Evolutionary conservation across 2,329 filamentous ascomycete species (phyloP), one percentile per base, ranked within the genome.

Genomic region (Neurospora sp.): DNA sequence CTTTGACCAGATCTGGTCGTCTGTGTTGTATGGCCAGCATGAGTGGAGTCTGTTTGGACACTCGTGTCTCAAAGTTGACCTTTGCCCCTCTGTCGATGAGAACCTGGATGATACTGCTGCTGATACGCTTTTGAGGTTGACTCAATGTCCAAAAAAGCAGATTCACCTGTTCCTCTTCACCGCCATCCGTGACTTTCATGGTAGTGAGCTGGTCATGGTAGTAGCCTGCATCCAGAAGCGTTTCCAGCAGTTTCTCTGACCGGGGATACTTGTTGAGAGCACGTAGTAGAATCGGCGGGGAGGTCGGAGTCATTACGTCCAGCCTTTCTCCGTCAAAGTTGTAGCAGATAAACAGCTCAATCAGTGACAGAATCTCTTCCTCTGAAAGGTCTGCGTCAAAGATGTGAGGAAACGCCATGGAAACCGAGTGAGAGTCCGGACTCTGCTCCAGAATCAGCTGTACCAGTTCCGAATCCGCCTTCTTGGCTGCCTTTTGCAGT

Each of bases 71-170:
- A 36, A 85, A 84, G 75, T 88, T 88, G 71, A 88, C 82, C 67
- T 88, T 89, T 68, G 86, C 87, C 67, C 84, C 75, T 72, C 82
- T 76, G 75, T 81, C 79, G n/a, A 91, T 78, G 23, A 91, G 79
- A 67, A 87, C 77, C 72, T 85, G 81, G 69, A 91, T 85, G 62
- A 90, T 79, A 4, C 80, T 77, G 40, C 85, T 87, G 77, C 87
- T 89, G 68, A 90, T 82, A 71, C 84, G 84, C 77, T 90, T 90
- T 72, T 89, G 86, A 0, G 87, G 86, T 72, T 90, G 87, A 7
- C 86, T 79, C 68, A 91, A 80, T 0, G 87, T 84, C 89, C 89
- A 91, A 68, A 85, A 79, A 8, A 91, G 78, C 2, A 89, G 79
- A 1, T 86, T 86, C 66, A 89, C 82, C 10, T 81, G 79, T 76